Base-by-base conservation (phyloP, 768 basidiomycete species). In the Leccinum rimulosum region DNA sequence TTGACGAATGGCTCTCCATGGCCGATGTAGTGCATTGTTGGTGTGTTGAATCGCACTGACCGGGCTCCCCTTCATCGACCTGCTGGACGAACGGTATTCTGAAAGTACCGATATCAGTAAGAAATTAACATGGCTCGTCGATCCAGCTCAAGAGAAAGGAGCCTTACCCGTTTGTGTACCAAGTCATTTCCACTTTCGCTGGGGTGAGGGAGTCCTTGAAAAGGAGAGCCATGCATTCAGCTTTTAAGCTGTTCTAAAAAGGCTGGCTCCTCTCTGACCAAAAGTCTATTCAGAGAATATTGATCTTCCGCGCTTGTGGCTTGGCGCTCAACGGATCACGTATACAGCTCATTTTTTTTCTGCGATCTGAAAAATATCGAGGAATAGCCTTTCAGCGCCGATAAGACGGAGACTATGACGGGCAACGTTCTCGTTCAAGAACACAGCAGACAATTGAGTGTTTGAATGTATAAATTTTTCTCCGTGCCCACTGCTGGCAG, bases 331-430 rank as follows among this genome's bases (percentile, higher is more conserved):
- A 3, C 25, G 56, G 68, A 64, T 59, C 54, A 54, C 33, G 31
- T 25, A 62, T 70, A 68, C 67, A 70, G 67, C 62, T 70, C 43
- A 11, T 45, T 52, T 33, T 25, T 33, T 9, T 35, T n/a, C 52
- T 40, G 45, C 49, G 48, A 3, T 1, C 14, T 22, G 40, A 50
- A 27, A 36, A 27, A 36, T 15, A 12, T 55, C 31, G 35, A 48
- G 30, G 35, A 47, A 49, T 50, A 36, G 5, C 27, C 11, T 43
- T 59, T 61, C 22, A 25, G 47, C 47, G 47, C 22, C 47, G 22
- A 48, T 27, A 38, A 31, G 51, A 50, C 47, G 50, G 50, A 17
- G 36, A 58, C 25, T 50, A 49, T 33, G 51, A 40, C 15, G 19
- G 14, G 38, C 52, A 38, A 36, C 36, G 36, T 38, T 49, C 27